phyloP scores from a whole-genome alignment of 2,329 filamentous ascomycete genomes.

The Aspergillus tubingensis region DNA sequence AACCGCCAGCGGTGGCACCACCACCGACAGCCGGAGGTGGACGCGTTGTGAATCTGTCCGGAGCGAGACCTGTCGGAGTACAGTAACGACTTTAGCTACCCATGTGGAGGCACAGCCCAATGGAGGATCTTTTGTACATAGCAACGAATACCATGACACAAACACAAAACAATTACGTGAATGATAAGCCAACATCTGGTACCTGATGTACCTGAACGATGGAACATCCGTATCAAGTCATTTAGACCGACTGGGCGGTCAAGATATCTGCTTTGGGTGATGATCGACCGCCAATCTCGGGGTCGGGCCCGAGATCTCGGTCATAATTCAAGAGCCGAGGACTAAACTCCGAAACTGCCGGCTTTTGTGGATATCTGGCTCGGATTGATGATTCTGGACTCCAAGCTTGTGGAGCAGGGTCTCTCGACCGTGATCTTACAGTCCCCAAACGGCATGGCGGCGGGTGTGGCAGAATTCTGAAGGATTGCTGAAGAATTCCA shows the following conservation, averaged over 20 bases:
- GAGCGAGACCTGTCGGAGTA: constrained; percentile 54
- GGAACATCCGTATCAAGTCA: neutral
- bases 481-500: neutral
- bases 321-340: neutral
- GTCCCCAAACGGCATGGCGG: too few species aligned
- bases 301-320: constrained; percentile 1
- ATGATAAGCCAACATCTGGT: too few species aligned
- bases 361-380: neutral
- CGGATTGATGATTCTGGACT: neutral
- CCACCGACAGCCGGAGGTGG: constrained; percentile 45
- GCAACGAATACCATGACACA: neutral
- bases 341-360: neutral
- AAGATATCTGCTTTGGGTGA: neutral
- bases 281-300: neutral
- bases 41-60: constrained; percentile 59
- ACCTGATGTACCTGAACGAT: neutral
- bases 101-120: neutral
- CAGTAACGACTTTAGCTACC: constrained; percentile 20
- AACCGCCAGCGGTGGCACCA: constrained; percentile 30
- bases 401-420: neutral
- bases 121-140: neutral
- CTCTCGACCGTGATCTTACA: too few species aligned
- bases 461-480: neutral
- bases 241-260: neutral
- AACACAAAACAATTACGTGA: neutral